Percentiles rank a stretch among this genome's conserved stretches.
Conservation (phyloP, 2,329 filamentous ascomycete species). For the Cryphonectria nitschkei region DNA sequence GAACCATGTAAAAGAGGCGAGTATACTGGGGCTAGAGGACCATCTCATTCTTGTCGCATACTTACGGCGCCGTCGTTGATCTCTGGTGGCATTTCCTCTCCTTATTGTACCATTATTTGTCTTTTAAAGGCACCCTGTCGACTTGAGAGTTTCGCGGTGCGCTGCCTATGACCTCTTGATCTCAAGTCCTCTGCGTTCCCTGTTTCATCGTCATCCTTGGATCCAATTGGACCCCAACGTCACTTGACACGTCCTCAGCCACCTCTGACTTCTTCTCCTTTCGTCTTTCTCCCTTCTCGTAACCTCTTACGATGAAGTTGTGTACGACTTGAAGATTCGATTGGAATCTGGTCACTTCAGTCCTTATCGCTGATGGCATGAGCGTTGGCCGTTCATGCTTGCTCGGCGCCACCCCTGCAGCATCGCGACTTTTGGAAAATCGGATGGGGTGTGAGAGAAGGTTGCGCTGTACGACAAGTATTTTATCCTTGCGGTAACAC, state of each 20-base stretch:
- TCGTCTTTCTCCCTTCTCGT: not conserved
- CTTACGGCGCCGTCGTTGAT: not conserved
- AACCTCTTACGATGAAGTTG: not conserved
- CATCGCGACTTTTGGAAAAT: not conserved
- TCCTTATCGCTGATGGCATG: constrained; percentile 58
- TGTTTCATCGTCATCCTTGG: constrained; percentile 2
- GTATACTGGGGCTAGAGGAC: not conserved
- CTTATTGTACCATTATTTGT: not conserved
- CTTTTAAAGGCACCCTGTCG: not conserved
- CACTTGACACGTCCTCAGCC: not conserved
- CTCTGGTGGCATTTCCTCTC: not conserved
- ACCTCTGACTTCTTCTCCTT: not conserved
- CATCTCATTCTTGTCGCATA: not conserved
- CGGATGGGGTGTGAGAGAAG: not conserved
- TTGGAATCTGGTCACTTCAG: not conserved
- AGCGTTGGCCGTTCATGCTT: constrained; percentile 45
- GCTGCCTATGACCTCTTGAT: not conserved
- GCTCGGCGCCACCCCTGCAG: not conserved
- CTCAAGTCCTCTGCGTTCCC: constrained; percentile 4
- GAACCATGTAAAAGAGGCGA: not conserved
- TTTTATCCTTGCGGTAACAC: not conserved
- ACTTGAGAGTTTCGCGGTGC: not conserved
- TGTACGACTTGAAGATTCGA: not conserved
- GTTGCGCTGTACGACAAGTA: not conserved
- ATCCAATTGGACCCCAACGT: not conserved